A percentile compares a stretch with the other conserved stretches of the same genome.
phyloP scores from a whole-genome alignment of 2,329 filamentous ascomycete genomes.

The Claviceps quebecensis region DNA sequence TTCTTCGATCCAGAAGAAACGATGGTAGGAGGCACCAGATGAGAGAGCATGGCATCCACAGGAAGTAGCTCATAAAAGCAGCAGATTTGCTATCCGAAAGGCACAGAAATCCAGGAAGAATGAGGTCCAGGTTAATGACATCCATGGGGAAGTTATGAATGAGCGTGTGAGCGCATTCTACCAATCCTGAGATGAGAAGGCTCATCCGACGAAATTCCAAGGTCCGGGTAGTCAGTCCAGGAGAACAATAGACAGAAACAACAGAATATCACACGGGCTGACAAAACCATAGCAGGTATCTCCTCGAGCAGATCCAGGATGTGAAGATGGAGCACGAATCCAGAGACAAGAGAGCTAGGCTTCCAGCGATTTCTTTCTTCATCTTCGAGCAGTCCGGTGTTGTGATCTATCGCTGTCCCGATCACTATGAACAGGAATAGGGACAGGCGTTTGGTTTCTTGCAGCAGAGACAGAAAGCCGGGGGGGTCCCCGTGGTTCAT shows the following conservation, averaged over 20 bases:
- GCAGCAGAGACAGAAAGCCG: conserved; percentile 23
- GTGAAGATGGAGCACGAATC: neutral
- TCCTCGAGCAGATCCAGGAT: neutral
- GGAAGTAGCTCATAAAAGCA: conserved; percentile 11
- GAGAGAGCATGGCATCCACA: conserved; percentile 16
- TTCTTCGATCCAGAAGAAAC: conserved; percentile 6
- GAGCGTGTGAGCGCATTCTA: conserved; percentile 9
- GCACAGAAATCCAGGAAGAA: conserved; percentile 12
- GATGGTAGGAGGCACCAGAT: conserved; percentile 10
- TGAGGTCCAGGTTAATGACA: conserved; percentile 9
- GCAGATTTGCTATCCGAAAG: conserved; percentile 17
- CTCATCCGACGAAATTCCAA: conserved; percentile 12
- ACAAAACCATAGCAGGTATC: neutral
- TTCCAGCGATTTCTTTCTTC: conserved; percentile 1
- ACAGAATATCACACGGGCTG: conserved; percentile 14
- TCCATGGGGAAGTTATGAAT: conserved; percentile 11
- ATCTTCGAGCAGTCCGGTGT: conserved; percentile 25
- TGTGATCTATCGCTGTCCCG: conserved; percentile 28
- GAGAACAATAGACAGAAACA: conserved; percentile 13
- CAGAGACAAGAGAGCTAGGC: conserved; percentile 3
- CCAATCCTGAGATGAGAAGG: conserved; percentile 12
- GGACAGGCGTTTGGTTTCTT: conserved; percentile 22
- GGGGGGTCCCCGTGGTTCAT: conserved; percentile 25
- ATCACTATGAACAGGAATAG: conserved; percentile 20
- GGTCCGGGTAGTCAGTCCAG: conserved; percentile 13